Percentiles rank a stretch among this genome's conserved stretches.
These are phyloP conservation scores for Scheffersomyces ergatensis DNA, from an alignment of 805 yeast genomes.

Conservation along the genomic window DNA sequence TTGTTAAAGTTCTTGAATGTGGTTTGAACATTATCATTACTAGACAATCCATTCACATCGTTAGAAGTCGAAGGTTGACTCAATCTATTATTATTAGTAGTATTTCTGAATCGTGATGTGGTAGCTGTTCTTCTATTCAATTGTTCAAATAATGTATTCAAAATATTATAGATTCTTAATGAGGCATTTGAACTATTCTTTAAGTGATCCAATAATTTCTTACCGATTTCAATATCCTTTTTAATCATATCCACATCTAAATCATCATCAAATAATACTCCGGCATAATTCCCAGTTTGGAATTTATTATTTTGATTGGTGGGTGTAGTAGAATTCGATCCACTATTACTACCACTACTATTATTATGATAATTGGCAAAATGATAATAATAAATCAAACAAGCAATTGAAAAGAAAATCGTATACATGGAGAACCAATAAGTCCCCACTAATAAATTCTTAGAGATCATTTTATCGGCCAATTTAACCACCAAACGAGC, in stretches of 20 bases:
- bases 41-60: background rate
- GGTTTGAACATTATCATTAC: slow-evolving; percentile 16
- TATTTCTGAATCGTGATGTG: slow-evolving; percentile 18
- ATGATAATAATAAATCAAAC: slow-evolving; percentile 78
- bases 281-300: slow-evolving; percentile 40
- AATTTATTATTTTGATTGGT: slow-evolving; percentile 7
- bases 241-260: slow-evolving; percentile 57
- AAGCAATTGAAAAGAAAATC: slow-evolving; percentile 83
- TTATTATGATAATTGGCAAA: slow-evolving; percentile 44
- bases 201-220: slow-evolving; percentile 64
- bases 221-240: slow-evolving; percentile 80
- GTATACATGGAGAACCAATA: slow-evolving; percentile 93
- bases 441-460: slow-evolving; percentile 72
- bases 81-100: slow-evolving; percentile 1
- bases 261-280: slow-evolving; percentile 44
- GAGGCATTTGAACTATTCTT: slow-evolving; percentile 79
- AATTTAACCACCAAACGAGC: slow-evolving; percentile 79
- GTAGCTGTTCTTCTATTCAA: slow-evolving; percentile 69
- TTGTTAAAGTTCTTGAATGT: slow-evolving; percentile 27
- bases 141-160: slow-evolving; percentile 78
- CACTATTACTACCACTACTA: slow-evolving; percentile 10
- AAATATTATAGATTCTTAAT: slow-evolving; percentile 70
- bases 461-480: slow-evolving; percentile 76
- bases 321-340: too few species aligned
- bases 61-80: background rate